These are phyloP conservation scores for Naganishia albida DNA, from an alignment of 1,284 basidiomycete genomes.

Conservation along the genomic window DNA sequence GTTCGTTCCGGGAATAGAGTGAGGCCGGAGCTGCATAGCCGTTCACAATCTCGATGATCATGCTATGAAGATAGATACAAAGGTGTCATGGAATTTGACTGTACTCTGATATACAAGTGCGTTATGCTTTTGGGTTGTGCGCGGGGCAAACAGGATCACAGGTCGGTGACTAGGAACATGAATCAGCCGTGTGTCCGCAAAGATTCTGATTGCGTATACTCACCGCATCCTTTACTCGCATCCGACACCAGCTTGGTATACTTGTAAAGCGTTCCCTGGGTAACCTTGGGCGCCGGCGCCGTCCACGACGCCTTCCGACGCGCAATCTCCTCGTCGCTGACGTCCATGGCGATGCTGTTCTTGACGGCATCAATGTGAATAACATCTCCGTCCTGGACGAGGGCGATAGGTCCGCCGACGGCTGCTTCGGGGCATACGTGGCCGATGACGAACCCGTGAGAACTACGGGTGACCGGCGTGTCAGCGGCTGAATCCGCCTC, in stretches of 20 bases:
- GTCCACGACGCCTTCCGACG: constrained; percentile 72
- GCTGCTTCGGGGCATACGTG: constrained; percentile 92
- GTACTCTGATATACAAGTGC: constrained; percentile 4
- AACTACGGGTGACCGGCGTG: constrained; percentile 35
- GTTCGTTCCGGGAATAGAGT: background rate
- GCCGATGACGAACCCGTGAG: constrained; percentile 59
- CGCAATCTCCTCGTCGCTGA: constrained; percentile 75
- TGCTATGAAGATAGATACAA: constrained; percentile 13
- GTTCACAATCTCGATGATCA: background rate
- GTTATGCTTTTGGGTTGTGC: constrained; percentile 9
- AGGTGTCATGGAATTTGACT: background rate
- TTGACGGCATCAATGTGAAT: constrained; percentile 78
- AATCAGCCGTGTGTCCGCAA: background rate
- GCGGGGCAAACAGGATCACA: constrained; percentile 1
- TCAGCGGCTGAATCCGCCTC: background rate
- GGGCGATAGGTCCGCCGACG: constrained; percentile 89
- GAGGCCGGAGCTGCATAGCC: background rate
- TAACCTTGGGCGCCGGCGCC: constrained; percentile 80
- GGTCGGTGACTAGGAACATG: constrained; percentile 9
- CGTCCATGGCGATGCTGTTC: constrained; percentile 77
- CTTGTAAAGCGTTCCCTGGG: constrained; percentile 81
- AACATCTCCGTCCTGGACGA: constrained; percentile 87
- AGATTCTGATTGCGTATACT: background rate
- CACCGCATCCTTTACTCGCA: constrained; percentile 56
- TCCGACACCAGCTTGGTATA: constrained; percentile 81